Evolutionary conservation across 768 basidiomycete species (phyloP).

Genomic region (Mycena galericulata): DNA sequence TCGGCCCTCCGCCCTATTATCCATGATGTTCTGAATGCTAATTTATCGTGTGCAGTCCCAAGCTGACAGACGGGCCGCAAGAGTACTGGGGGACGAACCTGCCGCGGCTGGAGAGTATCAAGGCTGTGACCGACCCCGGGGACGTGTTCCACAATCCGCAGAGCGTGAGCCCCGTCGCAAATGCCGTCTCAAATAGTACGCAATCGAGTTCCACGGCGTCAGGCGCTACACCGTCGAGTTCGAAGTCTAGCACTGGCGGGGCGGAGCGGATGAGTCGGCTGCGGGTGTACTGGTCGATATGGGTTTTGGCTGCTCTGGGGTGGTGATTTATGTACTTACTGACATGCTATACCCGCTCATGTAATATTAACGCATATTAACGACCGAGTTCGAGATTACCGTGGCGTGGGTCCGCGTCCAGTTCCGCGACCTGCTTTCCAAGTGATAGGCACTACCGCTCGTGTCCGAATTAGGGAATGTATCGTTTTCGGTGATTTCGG

Average conservation of each 20-base stretch:
- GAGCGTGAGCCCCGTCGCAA: conserved; percentile 17
- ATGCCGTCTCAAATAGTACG: not conserved
- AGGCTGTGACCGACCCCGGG: conserved; percentile 24
- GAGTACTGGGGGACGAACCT: conserved; percentile 35
- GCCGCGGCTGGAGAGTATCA: conserved; percentile 29
- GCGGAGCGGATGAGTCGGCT: not conserved
- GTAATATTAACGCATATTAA: too few species aligned
- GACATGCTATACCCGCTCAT: too few species aligned
- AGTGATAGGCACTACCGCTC: too few species aligned
- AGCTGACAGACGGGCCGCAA: conserved; percentile 26
- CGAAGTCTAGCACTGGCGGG: not conserved
- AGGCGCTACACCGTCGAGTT: not conserved
- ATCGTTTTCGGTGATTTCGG: too few species aligned
- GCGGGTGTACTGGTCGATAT: not conserved
- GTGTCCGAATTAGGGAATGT: too few species aligned
- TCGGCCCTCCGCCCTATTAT: not conserved
- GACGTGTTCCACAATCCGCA: conserved; percentile 35
- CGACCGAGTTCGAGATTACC: too few species aligned
- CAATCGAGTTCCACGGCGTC: not conserved
- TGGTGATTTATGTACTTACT: too few species aligned
- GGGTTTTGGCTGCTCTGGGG: too few species aligned
- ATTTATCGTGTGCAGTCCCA: conserved; percentile 16
- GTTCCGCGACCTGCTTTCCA: too few species aligned
- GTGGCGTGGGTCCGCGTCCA: too few species aligned
- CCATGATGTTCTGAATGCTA: too few species aligned